Evolutionary conservation across 2,329 filamentous ascomycete species (phyloP), one percentile per base, ranked within the genome.

Genomic region (Diaporthe citri): DNA sequence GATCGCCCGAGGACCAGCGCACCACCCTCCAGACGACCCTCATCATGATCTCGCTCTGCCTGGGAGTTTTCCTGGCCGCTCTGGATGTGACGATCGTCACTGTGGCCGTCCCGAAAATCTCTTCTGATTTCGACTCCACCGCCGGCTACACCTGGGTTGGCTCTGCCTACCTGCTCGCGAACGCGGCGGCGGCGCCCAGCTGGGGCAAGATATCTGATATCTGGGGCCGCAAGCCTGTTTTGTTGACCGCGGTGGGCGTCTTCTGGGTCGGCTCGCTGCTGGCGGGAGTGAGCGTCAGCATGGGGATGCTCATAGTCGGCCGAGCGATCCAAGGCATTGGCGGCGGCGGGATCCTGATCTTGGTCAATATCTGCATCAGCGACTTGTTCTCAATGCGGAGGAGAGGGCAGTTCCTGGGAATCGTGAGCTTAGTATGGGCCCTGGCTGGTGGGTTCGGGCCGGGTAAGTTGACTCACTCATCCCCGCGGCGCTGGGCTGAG

Each of bases 91-190:
- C 90, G 22, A 91, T 92, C 78, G 85, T 92, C 41, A 88, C 91
- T 1, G 91, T 91, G 0, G 89, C 91, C 0, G 86, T 93, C 9
- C 91, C 91, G 0, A 89, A 89, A 12, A 93, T 93, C 66, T 85
- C 88, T 3, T 81, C 82, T 3, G 86, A 93, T 39, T 88, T 95
- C 51, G 80, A 89, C 64, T 92, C 90, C 41, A 90, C 89, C 22
- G 86, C 90, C 1, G 93, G 92, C 9, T 96, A 95, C 83, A 91
- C 92, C 20, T 96, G 94, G 94, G 93, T 96, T 76, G 94, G 93
- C 1, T 91, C 89, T 39, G 90, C 93, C 0, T 96, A 93, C 81
- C 86, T 95, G 4, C 89, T 96, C 15, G 92, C 91, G 22, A 91
- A 91, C 79, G 91, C 93, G 0, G 91, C 93, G 0, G 88, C 88